Percentiles rank a stretch among this genome's conserved stretches.
Evolutionary conservation across 768 basidiomycete species (phyloP).

Genomic region (Trametes punicea): DNA sequence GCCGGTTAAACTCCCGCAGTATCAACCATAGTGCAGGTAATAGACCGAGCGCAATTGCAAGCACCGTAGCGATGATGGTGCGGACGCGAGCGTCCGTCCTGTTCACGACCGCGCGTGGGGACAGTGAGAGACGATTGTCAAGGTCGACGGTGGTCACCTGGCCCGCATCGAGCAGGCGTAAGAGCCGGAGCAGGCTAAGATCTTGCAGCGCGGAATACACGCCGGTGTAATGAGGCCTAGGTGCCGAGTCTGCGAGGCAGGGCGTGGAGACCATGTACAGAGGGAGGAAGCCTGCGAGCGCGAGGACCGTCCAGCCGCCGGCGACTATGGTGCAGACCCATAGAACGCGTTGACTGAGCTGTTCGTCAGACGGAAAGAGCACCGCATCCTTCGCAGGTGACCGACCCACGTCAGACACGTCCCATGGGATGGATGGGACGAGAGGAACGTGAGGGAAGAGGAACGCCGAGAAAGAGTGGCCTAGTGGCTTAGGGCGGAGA

Average conservation of each 20-base stretch:
- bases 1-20: slow-evolving; percentile 55
- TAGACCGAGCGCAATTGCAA: slow-evolving; percentile 60
- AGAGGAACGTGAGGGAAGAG: slow-evolving; percentile 68
- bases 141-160: slow-evolving; percentile 27
- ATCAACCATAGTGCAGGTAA: slow-evolving; percentile 66
- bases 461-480: slow-evolving; percentile 60
- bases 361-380: slow-evolving; percentile 72
- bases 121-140: not conserved
- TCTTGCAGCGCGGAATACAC: slow-evolving; percentile 69
- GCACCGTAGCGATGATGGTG: slow-evolving; percentile 62
- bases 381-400: slow-evolving; percentile 47
- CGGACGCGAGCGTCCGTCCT: slow-evolving; percentile 47
- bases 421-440: slow-evolving; percentile 53
- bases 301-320: slow-evolving; percentile 65
- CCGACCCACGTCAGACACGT: slow-evolving; percentile 53
- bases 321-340: slow-evolving; percentile 64
- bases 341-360: slow-evolving; percentile 66
- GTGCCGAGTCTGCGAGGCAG: slow-evolving; percentile 56
- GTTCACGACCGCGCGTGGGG: slow-evolving; percentile 34
- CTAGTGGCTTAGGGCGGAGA: slow-evolving; percentile 59
- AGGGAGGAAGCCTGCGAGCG: slow-evolving; percentile 68
- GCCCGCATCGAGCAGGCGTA: slow-evolving; percentile 50
- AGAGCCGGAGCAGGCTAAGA: slow-evolving; percentile 70
- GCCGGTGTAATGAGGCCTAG: slow-evolving; percentile 47
- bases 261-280: slow-evolving; percentile 67